These are phyloP conservation scores for Psidium friedrichsthalianum DNA, from an alignment of 345 rosid genomes.

Conservation along the genomic window DNA sequence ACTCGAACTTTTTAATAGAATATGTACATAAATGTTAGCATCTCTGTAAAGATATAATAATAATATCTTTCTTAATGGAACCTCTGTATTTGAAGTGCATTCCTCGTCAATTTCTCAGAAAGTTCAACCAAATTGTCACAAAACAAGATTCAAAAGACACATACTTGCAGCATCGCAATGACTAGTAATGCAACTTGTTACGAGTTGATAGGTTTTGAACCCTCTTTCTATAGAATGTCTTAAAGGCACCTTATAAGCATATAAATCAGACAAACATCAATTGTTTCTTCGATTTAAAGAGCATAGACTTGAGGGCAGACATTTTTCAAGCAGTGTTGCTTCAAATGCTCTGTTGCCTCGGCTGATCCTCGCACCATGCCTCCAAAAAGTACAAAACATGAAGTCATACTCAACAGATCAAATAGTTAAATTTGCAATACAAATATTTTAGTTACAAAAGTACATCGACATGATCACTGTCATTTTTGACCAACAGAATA, in stretches of 20 bases:
- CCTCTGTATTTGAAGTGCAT: too few relatives aligned
- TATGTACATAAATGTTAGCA: too few relatives aligned
- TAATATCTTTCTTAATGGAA: too few relatives aligned
- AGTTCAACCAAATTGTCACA: constrained; percentile 66
- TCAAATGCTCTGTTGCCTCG: constrained; percentile 90
- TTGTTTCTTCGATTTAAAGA: constrained; percentile 72
- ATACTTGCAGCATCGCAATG: not conserved
- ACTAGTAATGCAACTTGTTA: not conserved
- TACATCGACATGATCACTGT: too few relatives aligned
- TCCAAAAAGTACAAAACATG: not conserved
- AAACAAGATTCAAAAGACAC: not conserved
- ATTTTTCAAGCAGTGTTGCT: constrained; percentile 74
- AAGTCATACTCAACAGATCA: not conserved
- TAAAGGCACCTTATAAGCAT: constrained; percentile 71
- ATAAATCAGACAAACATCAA: constrained; percentile 83
- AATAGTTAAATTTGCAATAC: too few relatives aligned
- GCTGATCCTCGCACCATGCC: constrained; percentile 95
- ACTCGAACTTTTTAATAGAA: too few relatives aligned
- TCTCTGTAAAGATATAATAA: too few relatives aligned
- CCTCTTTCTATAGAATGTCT: not conserved
- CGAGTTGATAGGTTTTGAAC: too few relatives aligned
- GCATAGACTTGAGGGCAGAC: constrained; percentile 83
- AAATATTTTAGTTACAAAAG: too few relatives aligned
- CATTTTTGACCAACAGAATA: too few relatives aligned
- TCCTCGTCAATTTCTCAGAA: constrained; percentile 86